phyloP scores from a whole-genome alignment of 2,329 filamentous ascomycete genomes.

The Aspergillus brasiliensis region DNA sequence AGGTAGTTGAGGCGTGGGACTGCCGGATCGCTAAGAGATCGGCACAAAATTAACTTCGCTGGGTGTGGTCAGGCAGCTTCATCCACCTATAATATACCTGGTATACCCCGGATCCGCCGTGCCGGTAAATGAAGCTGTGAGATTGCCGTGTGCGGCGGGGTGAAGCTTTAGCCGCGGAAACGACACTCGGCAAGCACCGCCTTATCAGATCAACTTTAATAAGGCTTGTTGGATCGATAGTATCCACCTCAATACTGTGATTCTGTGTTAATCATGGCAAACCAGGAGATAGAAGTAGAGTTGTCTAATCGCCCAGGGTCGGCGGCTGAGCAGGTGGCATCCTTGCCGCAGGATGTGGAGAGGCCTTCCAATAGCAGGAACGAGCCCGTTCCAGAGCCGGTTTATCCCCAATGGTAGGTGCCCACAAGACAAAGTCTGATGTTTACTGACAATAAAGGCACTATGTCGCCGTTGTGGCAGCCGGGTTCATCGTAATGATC shows the following conservation, averaged over 20 bases:
- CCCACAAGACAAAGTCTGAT: background rate
- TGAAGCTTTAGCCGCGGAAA: conserved; percentile 2
- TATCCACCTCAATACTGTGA: too few relatives aligned
- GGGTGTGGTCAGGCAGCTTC: background rate
- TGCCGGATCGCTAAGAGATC: background rate
- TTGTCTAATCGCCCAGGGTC: background rate
- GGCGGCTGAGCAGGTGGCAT: background rate
- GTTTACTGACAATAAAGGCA: conserved; percentile 2
- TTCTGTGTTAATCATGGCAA: background rate
- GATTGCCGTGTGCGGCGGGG: background rate
- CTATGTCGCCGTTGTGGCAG: conserved; percentile 20
- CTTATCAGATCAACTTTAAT: conserved; percentile 3
- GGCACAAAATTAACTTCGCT: background rate
- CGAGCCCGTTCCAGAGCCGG: background rate
- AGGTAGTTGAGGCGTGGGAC: background rate
- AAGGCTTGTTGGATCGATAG: background rate
- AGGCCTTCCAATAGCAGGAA: background rate
- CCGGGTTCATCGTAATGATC: conserved; percentile 36
- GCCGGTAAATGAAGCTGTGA: background rate
- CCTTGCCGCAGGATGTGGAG: background rate
- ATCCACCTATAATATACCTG: background rate
- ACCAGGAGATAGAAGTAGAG: background rate
- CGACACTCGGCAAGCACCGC: background rate
- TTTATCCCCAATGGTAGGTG: background rate
- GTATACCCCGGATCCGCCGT: background rate